Evolutionary conservation across 129 eudicot genomes (phyloP).

Genomic region (Sambucus nigra): DNA sequence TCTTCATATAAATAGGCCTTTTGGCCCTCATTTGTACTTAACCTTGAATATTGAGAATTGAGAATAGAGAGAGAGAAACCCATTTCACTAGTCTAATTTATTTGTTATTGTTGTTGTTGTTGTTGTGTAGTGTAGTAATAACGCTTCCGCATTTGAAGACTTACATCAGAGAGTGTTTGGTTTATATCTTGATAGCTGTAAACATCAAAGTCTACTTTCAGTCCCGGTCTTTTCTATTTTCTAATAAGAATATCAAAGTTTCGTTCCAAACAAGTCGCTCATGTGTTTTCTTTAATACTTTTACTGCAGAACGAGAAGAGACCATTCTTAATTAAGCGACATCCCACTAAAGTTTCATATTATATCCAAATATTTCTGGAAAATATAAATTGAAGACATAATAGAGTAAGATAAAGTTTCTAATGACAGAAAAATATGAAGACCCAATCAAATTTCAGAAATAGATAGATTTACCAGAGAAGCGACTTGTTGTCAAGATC

Average conservation of each 20-base stretch:
- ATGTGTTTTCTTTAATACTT: not conserved
- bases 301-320: not conserved
- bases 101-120: too few relatives aligned
- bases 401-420: not conserved
- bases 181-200: too few relatives aligned
- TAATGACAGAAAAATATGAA: not conserved
- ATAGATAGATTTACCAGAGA: slow-evolving; percentile 56
- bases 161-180: too few relatives aligned
- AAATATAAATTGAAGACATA: not conserved
- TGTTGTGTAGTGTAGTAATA: too few relatives aligned
- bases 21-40: too few relatives aligned
- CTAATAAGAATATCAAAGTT: not conserved
- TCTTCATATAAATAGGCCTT: too few relatives aligned
- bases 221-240: too few relatives aligned
- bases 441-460: not conserved
- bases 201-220: too few relatives aligned
- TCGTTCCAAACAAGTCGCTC: not conserved
- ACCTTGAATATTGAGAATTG: too few relatives aligned
- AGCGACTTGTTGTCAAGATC: slow-evolving; percentile 88
- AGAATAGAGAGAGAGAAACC: too few relatives aligned
- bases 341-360: not conserved
- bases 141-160: too few relatives aligned
- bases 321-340: not conserved
- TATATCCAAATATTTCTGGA: not conserved
- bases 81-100: too few relatives aligned